phyloP scores from a whole-genome alignment of 352 stramenopile genomes.

The Globisporangium middletonii region DNA sequence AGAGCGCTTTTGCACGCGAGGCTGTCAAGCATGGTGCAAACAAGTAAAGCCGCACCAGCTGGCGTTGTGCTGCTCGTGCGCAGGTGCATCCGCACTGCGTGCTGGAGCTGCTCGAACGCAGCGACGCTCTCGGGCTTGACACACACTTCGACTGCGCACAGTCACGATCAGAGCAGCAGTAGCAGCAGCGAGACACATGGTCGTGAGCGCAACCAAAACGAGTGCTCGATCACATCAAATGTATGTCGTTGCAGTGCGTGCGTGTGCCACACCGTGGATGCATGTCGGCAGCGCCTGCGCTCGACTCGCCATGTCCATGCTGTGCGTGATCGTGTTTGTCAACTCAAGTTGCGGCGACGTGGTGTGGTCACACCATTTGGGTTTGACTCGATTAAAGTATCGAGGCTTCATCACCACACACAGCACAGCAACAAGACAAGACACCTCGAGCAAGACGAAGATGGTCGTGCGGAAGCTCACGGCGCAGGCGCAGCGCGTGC shows the following conservation, averaged over 20 bases:
- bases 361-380: not conserved
- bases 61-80: not conserved
- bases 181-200: not conserved
- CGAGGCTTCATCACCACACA: not conserved
- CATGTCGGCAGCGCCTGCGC: not conserved
- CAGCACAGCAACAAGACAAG: not conserved
- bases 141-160: constrained; percentile 46
- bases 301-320: no score
- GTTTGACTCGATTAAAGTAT: not conserved
- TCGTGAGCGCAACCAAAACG: not conserved
- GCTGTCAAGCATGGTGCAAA: not conserved
- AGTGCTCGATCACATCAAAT: not conserved
- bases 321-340: no score
- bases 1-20: no score
- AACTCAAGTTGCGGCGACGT: not conserved
- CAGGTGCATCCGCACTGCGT: constrained; percentile 7
- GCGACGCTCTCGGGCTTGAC: constrained; percentile 45
- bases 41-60: not conserved
- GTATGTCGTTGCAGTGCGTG: no score
- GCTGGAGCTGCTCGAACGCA: constrained; percentile 28
- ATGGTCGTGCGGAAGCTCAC: constrained; percentile 35
- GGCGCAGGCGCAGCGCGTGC: constrained; percentile 45
- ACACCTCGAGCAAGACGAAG: constrained; percentile 3
- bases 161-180: not conserved
- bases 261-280: not conserved